Conservation (phyloP, 148 eudicot species). For the Beta vulgaris region DNA sequence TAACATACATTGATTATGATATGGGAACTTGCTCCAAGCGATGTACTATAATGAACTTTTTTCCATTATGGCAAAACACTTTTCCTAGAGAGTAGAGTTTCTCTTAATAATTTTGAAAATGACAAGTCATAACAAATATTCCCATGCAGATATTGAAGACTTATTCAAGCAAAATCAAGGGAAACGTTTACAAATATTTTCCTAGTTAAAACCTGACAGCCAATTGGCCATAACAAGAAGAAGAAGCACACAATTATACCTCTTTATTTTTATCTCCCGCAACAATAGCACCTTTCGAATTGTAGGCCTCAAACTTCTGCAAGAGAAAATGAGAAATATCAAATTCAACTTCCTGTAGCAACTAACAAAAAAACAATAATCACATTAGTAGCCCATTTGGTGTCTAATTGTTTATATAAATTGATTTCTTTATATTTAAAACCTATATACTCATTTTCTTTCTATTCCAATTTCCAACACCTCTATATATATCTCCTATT, state of each 20-base stretch:
- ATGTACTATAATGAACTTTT: no score
- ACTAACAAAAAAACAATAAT: neutral
- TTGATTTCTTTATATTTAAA: no score
- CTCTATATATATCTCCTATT: no score
- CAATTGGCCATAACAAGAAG: neutral
- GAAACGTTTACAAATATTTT: neutral
- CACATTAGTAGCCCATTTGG: neutral
- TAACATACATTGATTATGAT: no score
- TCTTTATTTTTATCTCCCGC: conserved; percentile 90
- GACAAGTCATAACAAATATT: neutral
- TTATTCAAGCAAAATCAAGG: neutral
- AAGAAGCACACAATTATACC: conserved; percentile 39
- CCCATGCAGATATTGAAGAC: neutral
- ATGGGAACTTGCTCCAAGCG: no score
- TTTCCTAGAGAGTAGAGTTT: neutral
- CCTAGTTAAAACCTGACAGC: neutral
- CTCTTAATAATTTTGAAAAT: no score
- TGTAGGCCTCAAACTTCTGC: conserved; percentile 97
- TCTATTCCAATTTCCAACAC: no score
- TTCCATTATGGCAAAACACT: no score
- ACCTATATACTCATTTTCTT: no score
- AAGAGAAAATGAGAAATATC: conserved; percentile 16
- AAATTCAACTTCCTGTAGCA: neutral
- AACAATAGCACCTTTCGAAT: conserved; percentile 66
- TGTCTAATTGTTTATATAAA: no score